Conservation (phyloP, 2,329 filamentous ascomycete species). For the Pseudocercospora cruenta region DNA sequence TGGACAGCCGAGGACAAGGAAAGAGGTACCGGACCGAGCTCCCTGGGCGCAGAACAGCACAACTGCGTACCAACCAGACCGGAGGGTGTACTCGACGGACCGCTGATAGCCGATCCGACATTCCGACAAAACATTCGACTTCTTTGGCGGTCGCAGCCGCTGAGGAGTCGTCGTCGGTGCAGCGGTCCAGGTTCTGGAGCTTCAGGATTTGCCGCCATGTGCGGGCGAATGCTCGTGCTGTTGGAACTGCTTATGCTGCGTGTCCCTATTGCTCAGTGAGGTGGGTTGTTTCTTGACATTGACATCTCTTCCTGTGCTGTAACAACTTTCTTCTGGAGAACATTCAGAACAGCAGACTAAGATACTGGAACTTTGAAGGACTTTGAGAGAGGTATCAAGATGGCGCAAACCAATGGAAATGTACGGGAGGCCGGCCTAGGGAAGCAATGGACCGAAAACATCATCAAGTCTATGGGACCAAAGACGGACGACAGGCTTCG, state of each 20-base stretch:
- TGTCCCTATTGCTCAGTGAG: not conserved
- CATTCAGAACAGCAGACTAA: not conserved
- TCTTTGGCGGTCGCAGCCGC: constrained; percentile 10
- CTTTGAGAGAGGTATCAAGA: not conserved
- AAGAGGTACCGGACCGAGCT: constrained; percentile 18
- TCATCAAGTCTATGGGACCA: constrained; percentile 43
- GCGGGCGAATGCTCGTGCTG: constrained; percentile 2
- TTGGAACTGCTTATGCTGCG: constrained; percentile 1
- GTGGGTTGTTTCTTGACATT: not conserved
- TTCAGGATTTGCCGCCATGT: not conserved
- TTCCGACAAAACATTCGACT: constrained; percentile 2
- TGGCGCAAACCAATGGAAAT: not conserved
- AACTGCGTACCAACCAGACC: not conserved
- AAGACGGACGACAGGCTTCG: constrained; percentile 39
- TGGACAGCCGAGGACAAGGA: constrained; percentile 7
- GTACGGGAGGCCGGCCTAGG: constrained; percentile 5
- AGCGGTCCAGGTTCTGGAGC: constrained; percentile 7
- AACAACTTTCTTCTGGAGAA: not conserved
- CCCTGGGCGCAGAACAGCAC: not conserved
- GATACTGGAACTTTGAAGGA: not conserved
- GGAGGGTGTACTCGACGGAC: constrained; percentile 7
- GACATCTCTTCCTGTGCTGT: not conserved
- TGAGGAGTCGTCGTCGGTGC: constrained; percentile 16
- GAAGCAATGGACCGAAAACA: constrained; percentile 34
- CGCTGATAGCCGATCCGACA: constrained; percentile 12